Conservation (phyloP, 1,284 basidiomycete species). For the Cryptococcus wingfieldii region DNA sequence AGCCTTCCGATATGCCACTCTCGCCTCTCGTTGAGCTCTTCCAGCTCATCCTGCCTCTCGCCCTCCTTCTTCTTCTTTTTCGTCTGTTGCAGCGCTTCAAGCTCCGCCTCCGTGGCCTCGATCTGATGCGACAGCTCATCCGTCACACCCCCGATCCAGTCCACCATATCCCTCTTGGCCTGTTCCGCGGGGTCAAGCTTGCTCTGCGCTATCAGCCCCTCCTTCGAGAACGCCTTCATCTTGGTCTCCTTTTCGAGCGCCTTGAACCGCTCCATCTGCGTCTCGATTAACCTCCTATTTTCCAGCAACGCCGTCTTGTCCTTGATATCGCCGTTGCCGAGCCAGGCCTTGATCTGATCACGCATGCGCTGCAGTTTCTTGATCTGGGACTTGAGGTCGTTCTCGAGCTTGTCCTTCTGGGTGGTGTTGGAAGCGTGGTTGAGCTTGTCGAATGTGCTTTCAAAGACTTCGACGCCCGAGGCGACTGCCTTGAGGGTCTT, state of each 20-base stretch:
- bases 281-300: slow-evolving; percentile 93
- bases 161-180: slow-evolving; percentile 85
- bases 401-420: slow-evolving; percentile 94
- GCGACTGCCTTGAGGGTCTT: slow-evolving; percentile 90
- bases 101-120: slow-evolving; percentile 91
- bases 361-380: slow-evolving; percentile 97
- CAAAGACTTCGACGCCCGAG: slow-evolving; percentile 91
- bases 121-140: slow-evolving; percentile 92
- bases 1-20: slow-evolving; percentile 93
- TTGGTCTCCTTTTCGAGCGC: slow-evolving; percentile 99
- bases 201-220: slow-evolving; percentile 89
- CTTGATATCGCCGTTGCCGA: slow-evolving; percentile 97
- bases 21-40: slow-evolving; percentile 85
- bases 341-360: slow-evolving; percentile 99
- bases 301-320: slow-evolving; percentile 93
- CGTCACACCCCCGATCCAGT: slow-evolving; percentile 81
- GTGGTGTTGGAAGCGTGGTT: slow-evolving; percentile 80
- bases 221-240: slow-evolving; percentile 99
- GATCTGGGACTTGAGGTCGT: slow-evolving; percentile 93
- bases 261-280: slow-evolving; percentile 99
- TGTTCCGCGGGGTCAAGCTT: slow-evolving; percentile 95
- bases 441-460: slow-evolving; percentile 95
- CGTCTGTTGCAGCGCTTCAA: slow-evolving; percentile 62
- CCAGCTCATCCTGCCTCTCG: slow-evolving; percentile 73
- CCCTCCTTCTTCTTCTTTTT: slow-evolving; percentile 70